Conservation (phyloP, 495 filamentous ascomycete species). For the Xylaria nigripes region DNA sequence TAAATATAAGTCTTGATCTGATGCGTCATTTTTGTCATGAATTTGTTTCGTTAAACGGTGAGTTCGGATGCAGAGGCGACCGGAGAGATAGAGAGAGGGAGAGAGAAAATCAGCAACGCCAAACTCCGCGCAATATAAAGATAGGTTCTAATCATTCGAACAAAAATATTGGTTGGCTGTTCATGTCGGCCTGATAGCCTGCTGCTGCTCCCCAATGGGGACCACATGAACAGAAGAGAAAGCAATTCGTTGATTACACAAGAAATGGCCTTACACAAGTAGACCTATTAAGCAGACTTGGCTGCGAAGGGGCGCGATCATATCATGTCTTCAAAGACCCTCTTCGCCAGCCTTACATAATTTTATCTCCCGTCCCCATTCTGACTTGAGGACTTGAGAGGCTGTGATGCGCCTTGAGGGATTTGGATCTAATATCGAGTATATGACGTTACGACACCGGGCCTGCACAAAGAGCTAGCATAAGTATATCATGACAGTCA, state of each 20-base stretch:
- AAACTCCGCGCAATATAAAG: slow-evolving; percentile 9
- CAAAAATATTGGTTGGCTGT: background rate
- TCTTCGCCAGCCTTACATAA: slow-evolving; percentile 93
- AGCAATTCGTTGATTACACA: background rate
- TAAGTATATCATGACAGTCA: slow-evolving; percentile 15
- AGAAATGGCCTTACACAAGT: background rate
- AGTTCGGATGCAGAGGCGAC: background rate
- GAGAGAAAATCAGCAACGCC: slow-evolving; percentile 4
- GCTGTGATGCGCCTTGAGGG: slow-evolving; percentile 85
- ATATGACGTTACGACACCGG: slow-evolving; percentile 96
- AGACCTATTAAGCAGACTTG: background rate
- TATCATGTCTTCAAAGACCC: slow-evolving; percentile 45
- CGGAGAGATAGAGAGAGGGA: background rate
- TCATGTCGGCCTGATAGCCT: background rate
- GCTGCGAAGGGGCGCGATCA: background rate
- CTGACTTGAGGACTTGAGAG: slow-evolving; percentile 91
- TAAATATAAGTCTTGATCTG: slow-evolving; percentile 19
- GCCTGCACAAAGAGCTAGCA: slow-evolving; percentile 45
- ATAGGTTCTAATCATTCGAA: slow-evolving; percentile 11
- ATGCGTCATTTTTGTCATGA: slow-evolving; percentile 10
- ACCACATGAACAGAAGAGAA: background rate
- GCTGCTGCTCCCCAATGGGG: background rate
- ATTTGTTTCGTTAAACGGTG: slow-evolving; percentile 1
- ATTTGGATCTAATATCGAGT: slow-evolving; percentile 97
- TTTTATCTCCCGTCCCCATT: slow-evolving; percentile 96